Evolutionary conservation across 768 basidiomycete genomes (phyloP).

Genomic region (Kwoniella shandongensis): DNA sequence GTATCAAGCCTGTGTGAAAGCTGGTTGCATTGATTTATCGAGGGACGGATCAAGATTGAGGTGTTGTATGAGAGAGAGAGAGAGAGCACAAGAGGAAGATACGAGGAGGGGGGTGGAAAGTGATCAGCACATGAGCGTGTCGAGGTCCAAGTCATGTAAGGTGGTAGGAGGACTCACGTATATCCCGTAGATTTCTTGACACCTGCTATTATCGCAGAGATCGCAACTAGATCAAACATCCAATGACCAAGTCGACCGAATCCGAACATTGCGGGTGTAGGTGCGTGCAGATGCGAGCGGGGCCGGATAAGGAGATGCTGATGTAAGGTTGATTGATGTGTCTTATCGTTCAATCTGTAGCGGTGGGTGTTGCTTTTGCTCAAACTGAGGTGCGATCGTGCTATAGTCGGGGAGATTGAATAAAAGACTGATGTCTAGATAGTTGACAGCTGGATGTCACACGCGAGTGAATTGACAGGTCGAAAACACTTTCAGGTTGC

Average conservation of each 20-base stretch:
- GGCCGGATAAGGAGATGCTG: no score
- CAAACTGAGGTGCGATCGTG: no score
- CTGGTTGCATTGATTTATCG: slow-evolving; percentile 16
- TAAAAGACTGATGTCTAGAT: not conserved
- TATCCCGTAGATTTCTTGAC: slow-evolving; percentile 40
- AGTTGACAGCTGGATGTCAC: no score
- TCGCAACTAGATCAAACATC: slow-evolving; percentile 41
- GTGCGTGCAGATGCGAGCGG: not conserved
- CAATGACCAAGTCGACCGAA: slow-evolving; percentile 32
- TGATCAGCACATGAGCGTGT: not conserved
- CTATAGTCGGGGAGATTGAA: not conserved
- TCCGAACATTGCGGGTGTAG: slow-evolving; percentile 29
- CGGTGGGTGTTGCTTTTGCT: no score
- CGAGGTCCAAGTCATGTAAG: not conserved
- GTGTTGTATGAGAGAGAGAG: not conserved
- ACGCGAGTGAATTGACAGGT: no score
- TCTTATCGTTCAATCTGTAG: no score
- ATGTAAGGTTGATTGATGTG: no score
- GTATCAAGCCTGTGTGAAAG: slow-evolving; percentile 28
- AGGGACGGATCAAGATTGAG: not conserved
- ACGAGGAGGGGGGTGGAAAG: no score
- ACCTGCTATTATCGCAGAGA: slow-evolving; percentile 45
- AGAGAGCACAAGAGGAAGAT: not conserved
- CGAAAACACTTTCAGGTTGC: no score
- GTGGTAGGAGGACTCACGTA: slow-evolving; percentile 27